A percentile compares a stretch with the other conserved stretches of the same genome.
phyloP scores from a whole-genome alignment of 2,329 filamentous ascomycete species.

The Juglanconis juglandina region DNA sequence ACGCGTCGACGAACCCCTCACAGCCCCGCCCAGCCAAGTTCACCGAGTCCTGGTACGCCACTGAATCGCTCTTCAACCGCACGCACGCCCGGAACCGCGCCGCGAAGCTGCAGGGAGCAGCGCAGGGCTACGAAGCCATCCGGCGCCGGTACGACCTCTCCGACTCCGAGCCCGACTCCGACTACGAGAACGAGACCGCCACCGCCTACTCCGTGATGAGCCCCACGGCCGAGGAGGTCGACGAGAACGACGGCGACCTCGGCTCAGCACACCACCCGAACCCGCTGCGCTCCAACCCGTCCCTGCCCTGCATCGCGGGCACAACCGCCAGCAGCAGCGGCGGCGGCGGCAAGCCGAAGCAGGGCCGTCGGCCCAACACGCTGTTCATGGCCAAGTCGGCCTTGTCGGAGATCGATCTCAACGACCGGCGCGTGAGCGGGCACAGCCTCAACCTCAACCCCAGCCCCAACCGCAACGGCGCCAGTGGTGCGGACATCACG shows the following conservation, averaged over 20 bases:
- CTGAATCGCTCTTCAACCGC: slow-evolving; percentile 51
- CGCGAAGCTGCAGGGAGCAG: slow-evolving; percentile 31
- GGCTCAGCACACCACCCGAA: slow-evolving; percentile 41
- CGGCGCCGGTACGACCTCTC: slow-evolving; percentile 41
- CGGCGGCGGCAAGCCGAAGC: slow-evolving; percentile 7
- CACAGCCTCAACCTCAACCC: slow-evolving; percentile 46
- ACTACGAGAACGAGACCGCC: slow-evolving; percentile 25
- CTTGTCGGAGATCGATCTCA: slow-evolving; percentile 44
- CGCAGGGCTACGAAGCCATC: slow-evolving; percentile 44
- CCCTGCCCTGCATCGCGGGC: slow-evolving; percentile 18
- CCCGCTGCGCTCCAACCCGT: slow-evolving; percentile 52
- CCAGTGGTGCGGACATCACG: background rate
- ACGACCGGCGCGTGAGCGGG: slow-evolving; percentile 40
- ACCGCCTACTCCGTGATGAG: slow-evolving; percentile 20
- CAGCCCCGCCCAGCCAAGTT: slow-evolving; percentile 43
- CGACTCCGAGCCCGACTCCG: slow-evolving; percentile 38
- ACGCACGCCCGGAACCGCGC: slow-evolving; percentile 49
- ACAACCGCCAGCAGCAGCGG: slow-evolving; percentile 9
- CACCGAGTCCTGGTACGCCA: slow-evolving; percentile 53
- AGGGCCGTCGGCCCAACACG: slow-evolving; percentile 25
- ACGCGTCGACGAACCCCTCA: slow-evolving; percentile 22
- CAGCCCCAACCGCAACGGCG: slow-evolving; percentile 19
- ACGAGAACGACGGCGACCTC: slow-evolving; percentile 23
- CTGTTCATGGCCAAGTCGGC: slow-evolving; percentile 30
- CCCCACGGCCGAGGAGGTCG: slow-evolving; percentile 18